Conservation (phyloP, 164 flowering plant genomes). For the Sextonia rubra region DNA sequence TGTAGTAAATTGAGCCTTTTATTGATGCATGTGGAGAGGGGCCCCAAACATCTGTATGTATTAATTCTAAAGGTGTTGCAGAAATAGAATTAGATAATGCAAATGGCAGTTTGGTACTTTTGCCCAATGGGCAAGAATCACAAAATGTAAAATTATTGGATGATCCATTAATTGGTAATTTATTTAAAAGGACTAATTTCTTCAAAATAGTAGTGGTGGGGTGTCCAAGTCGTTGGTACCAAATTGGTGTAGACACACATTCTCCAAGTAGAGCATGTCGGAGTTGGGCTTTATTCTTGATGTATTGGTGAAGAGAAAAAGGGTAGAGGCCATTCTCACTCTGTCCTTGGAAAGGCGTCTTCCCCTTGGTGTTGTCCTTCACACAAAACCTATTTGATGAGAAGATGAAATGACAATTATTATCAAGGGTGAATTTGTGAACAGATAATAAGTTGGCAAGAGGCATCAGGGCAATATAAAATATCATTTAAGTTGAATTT, state of each 20-base stretch:
- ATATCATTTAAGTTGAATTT: neutral
- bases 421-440: neutral
- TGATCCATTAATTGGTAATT: neutral
- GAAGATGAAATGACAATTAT: constrained; percentile 6
- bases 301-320: neutral
- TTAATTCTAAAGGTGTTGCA: neutral
- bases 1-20: neutral
- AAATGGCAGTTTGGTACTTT: neutral
- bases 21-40: neutral
- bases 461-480: neutral
- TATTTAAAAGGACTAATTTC: neutral
- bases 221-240: neutral
- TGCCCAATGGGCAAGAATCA: constrained; percentile 1
- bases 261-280: neutral
- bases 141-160: neutral
- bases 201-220: neutral
- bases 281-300: neutral
- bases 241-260: neutral
- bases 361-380: neutral
- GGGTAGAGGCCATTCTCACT: neutral
- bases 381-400: neutral
- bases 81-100: neutral
- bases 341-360: no score
- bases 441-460: neutral
- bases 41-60: neutral